These are phyloP conservation scores for Trametes maxima DNA, from an alignment of 768 basidiomycete species.

Conservation along the genomic window DNA sequence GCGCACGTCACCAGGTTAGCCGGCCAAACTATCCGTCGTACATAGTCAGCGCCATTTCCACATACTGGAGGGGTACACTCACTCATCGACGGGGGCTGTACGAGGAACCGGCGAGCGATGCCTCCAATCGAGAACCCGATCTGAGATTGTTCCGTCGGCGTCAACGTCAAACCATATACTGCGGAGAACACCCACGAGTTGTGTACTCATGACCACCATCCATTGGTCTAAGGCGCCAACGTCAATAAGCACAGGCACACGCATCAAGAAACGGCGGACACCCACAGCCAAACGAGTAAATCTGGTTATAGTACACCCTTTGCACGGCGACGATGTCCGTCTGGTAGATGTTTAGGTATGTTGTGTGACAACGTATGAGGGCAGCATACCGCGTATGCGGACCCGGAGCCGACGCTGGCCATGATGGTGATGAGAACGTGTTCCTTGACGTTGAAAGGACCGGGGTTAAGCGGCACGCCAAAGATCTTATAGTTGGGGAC, in stretches of 20 bases:
- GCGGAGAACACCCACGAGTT: slow-evolving; percentile 55
- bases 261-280: slow-evolving; percentile 2
- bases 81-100: slow-evolving; percentile 56
- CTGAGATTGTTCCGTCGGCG: slow-evolving; percentile 31
- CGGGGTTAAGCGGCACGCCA: slow-evolving; percentile 68
- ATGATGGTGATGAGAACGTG: slow-evolving; percentile 48
- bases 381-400: slow-evolving; percentile 46
- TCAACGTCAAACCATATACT: not conserved
- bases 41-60: not conserved
- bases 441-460: slow-evolving; percentile 71
- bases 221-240: slow-evolving; percentile 58
- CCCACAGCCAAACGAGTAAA: slow-evolving; percentile 52
- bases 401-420: slow-evolving; percentile 42
- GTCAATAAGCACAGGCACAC: not conserved
- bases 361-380: not conserved
- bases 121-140: slow-evolving; percentile 88
- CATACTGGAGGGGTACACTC: slow-evolving; percentile 11
- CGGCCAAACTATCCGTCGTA: slow-evolving; percentile 58
- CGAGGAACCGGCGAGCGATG: slow-evolving; percentile 73
- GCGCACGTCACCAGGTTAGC: slow-evolving; percentile 74
- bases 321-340: slow-evolving; percentile 79
- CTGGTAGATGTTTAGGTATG: slow-evolving; percentile 20
- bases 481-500: slow-evolving; percentile 59
- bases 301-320: slow-evolving; percentile 64
- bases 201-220: slow-evolving; percentile 80